phyloP scores from a whole-genome alignment of 352 stramenopile genomes.

The Pythium scleroteichum region DNA sequence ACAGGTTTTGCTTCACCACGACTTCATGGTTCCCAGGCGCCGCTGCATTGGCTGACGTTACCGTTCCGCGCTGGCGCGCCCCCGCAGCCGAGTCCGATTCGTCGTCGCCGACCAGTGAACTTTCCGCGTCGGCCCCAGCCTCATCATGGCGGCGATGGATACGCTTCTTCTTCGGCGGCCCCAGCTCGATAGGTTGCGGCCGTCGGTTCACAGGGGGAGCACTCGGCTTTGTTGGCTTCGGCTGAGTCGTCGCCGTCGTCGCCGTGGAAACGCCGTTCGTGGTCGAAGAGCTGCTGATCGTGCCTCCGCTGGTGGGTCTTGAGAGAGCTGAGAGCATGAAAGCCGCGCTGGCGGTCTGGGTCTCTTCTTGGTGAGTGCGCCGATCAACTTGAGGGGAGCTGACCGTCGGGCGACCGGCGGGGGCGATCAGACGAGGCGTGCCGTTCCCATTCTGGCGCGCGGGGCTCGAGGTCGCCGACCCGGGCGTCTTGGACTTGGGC shows the following conservation, averaged over 20 bases:
- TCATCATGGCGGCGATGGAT: background rate
- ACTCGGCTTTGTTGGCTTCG: background rate
- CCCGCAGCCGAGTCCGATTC: constrained; percentile 1
- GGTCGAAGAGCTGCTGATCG: background rate
- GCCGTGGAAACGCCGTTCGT: background rate
- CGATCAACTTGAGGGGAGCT: constrained; percentile 4
- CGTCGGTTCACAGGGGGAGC: too few species aligned
- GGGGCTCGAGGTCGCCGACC: constrained; percentile 4
- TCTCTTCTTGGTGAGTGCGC: constrained; percentile 23
- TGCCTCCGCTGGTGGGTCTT: background rate
- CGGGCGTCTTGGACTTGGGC: constrained; percentile 16
- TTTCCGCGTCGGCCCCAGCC: background rate
- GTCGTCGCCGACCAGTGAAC: background rate
- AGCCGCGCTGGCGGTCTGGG: constrained; percentile 12
- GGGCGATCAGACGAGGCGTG: constrained; percentile 14
- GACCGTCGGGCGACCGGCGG: background rate
- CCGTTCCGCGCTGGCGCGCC: constrained; percentile 17
- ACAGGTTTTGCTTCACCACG: constrained; percentile 42
- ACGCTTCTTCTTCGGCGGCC: background rate
- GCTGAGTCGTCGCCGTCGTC: background rate
- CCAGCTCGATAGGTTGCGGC: too few species aligned
- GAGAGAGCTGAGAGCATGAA: constrained; percentile 21
- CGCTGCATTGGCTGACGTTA: background rate
- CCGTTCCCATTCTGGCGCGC: background rate
- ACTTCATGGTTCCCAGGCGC: background rate